Evolutionary conservation across 257 asterid genomes (phyloP), one percentile per base, ranked within the genome.

Genomic region (Anisodus acutangulus): DNA sequence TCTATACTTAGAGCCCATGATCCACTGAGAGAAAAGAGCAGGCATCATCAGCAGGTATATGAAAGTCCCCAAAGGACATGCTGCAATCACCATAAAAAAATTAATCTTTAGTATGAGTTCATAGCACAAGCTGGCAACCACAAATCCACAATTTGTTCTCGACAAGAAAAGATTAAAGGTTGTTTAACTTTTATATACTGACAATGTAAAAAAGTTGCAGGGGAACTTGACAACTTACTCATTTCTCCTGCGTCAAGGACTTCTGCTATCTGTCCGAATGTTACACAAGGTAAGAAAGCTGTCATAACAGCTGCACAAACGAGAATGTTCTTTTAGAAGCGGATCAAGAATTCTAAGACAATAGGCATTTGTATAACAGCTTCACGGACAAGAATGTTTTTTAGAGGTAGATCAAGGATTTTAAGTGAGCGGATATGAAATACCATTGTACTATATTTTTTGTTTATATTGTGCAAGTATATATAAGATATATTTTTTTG

Each of bases 201-300:
- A 41, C 45, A 4, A n/a, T 64, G 6, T 45, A 43, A 81, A 63
- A 45, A 39, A 70, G 3, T 15, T 16, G 22, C n/a, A 8, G 8
- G n/a, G 3, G 3, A 11, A 26, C 19, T 49, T 31, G 60, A 35
- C 5, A 66, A 26, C 89, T 84, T 79, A 91, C 94, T 86, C 78
- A 79, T 82, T 84, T 88, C 84, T 76, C 91, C 91, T 16, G 69
- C 74, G 59, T 91, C 90, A 78, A 91, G 55, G 84, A 91, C 89
- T 82, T 91, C 94, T 17, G 91, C 89, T 66, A 88, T 85, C 87
- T 91, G 92, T 58, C 94, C 94, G 64, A 90, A 90, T 58, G 92
- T 91, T 19, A 88, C 89, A 49, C 96, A 92, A 9, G 96, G 96
- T 59, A 86, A 84, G 43, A 83, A 43, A 16, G 83, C 45, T 0